A percentile compares a stretch with the other conserved stretches of the same genome.
Conservation (phyloP, 495 filamentous ascomycete genomes). For the Aspergillus steynii region DNA sequence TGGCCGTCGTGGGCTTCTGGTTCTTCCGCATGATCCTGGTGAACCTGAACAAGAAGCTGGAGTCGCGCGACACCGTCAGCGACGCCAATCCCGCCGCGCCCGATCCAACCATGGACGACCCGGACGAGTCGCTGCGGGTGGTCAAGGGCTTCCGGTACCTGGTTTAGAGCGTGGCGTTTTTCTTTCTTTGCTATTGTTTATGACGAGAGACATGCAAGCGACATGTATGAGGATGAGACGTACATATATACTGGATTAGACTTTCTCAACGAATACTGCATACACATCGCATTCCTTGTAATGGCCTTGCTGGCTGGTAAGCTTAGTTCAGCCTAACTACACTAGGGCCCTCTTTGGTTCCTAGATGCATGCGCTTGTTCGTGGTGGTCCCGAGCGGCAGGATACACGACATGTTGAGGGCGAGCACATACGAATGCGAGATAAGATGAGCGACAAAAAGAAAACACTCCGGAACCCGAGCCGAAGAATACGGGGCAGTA, state of each 20-base stretch:
- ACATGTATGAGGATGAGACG: background rate
- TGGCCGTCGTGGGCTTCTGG: constrained; percentile 32
- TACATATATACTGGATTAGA: background rate
- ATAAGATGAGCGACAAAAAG: no score
- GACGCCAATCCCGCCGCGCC: constrained; percentile 19
- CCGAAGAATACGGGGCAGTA: no score
- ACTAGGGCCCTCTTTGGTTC: no score
- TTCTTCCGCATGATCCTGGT: constrained; percentile 60
- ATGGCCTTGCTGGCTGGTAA: no score
- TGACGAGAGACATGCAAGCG: background rate
- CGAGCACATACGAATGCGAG: no score
- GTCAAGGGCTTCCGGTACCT: constrained; percentile 39
- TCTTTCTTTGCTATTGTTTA: background rate
- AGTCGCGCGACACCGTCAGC: constrained; percentile 40
- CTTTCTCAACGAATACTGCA: background rate
- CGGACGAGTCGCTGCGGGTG: constrained; percentile 31
- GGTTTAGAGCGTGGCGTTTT: constrained; percentile 16
- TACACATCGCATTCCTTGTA: no score
- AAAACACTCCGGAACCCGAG: no score
- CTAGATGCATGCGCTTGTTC: no score
- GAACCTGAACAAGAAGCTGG: constrained; percentile 66
- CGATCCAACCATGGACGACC: constrained; percentile 18
- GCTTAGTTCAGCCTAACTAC: no score
- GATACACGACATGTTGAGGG: no score
- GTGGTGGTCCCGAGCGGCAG: no score